Evolutionary conservation across 768 basidiomycete genomes (phyloP).

Genomic region (Mycena maculata): DNA sequence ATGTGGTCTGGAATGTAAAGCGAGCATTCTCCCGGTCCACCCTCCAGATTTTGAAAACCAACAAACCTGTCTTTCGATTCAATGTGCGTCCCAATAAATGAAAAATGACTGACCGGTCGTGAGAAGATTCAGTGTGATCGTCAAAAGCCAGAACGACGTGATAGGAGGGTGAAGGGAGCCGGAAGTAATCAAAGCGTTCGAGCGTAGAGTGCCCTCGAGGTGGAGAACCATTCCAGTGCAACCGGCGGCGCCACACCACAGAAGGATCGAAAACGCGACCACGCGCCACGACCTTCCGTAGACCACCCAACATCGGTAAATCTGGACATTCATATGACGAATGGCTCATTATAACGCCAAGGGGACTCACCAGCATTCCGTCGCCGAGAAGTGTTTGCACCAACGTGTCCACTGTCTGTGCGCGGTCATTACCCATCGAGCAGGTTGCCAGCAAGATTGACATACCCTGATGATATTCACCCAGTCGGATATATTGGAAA

Average conservation of each 20-base stretch:
- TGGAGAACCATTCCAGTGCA: slow-evolving; percentile 5
- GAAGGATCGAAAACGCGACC: slow-evolving; percentile 10
- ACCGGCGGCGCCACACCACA: slow-evolving; percentile 6
- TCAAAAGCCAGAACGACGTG: slow-evolving; percentile 12
- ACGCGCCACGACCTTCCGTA: slow-evolving; percentile 22
- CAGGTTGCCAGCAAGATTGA: not conserved
- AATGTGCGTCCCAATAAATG: too few relatives aligned
- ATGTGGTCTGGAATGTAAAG: not conserved
- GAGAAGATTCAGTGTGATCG: slow-evolving; percentile 17
- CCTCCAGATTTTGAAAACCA: slow-evolving; percentile 16
- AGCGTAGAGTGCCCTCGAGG: slow-evolving; percentile 7
- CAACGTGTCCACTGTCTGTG: slow-evolving; percentile 1
- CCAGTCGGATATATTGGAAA: slow-evolving; percentile 18
- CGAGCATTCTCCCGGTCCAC: slow-evolving; percentile 8
- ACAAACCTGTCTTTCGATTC: too few relatives aligned
- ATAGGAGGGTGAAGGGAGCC: not conserved
- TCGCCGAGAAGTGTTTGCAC: slow-evolving; percentile 10
- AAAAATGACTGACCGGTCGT: slow-evolving; percentile 7
- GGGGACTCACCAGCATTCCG: not conserved
- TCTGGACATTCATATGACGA: slow-evolving; percentile 9
- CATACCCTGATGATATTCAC: slow-evolving; percentile 19
- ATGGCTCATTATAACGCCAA: too few relatives aligned
- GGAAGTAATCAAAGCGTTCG: not conserved
- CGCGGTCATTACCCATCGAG: not conserved
- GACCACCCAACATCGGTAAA: slow-evolving; percentile 27